A percentile compares a stretch with the other conserved stretches of the same genome.
Evolutionary conservation across 441 rosid genomes (phyloP).

Genomic region (Erodium texanum): DNA sequence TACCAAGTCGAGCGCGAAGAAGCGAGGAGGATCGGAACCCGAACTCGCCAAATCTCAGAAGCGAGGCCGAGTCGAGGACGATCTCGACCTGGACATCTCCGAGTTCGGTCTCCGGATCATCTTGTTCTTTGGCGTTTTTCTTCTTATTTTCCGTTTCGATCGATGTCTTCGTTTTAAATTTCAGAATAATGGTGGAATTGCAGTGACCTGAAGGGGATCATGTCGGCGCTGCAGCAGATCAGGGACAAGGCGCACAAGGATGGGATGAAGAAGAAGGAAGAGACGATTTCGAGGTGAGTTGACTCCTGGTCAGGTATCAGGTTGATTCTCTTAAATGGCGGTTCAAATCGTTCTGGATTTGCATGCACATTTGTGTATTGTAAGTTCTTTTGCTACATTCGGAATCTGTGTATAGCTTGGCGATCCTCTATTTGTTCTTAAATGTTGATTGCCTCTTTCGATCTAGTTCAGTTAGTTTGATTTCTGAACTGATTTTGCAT

Average conservation of each 20-base stretch:
- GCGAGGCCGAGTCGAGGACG: slow-evolving; percentile 4
- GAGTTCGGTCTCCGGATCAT: background rate
- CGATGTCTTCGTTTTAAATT: background rate
- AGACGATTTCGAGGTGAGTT: slow-evolving; percentile 67
- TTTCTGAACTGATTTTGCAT: slow-evolving; percentile 1
- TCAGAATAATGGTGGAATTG: slow-evolving; percentile 15
- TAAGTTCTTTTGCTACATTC: background rate
- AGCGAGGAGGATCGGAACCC: background rate
- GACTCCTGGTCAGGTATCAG: background rate
- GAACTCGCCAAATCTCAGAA: slow-evolving; percentile 4
- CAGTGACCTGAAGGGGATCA: slow-evolving; percentile 72
- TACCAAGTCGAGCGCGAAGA: background rate
- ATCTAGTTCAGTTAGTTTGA: background rate
- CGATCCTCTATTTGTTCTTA: background rate
- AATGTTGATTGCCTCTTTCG: background rate
- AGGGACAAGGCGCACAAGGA: slow-evolving; percentile 66
- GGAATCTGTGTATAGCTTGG: background rate
- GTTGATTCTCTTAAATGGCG: background rate
- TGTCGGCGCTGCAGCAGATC: slow-evolving; percentile 76
- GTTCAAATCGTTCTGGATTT: background rate
- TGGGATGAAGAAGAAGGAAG: slow-evolving; percentile 75
- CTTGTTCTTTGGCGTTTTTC: background rate
- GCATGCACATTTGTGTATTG: background rate
- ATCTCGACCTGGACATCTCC: slow-evolving; percentile 8
- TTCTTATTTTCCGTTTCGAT: background rate